A percentile compares a stretch with the other conserved stretches of the same genome.
Conservation (phyloP, 2,329 filamentous ascomycete genomes). For the Tolypocladium amazonense region DNA sequence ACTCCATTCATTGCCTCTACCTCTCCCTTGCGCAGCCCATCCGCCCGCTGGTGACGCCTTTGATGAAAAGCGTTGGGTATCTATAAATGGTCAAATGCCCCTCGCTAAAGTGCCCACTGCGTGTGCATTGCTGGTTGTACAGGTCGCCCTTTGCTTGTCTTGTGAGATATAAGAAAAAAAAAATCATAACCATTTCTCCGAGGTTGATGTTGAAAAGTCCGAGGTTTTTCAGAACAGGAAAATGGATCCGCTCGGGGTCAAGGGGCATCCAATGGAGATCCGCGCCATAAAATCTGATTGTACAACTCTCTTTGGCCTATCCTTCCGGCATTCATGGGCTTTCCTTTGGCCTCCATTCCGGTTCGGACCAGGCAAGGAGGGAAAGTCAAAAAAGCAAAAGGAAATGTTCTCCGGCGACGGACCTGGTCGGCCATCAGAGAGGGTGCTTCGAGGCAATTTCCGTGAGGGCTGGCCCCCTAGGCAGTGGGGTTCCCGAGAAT, state of each 20-base stretch:
- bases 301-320: conserved; percentile 5
- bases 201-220: neutral
- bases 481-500: conserved; percentile 57
- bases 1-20: conserved; percentile 1
- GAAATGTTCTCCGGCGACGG: neutral
- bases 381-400: conserved; percentile 7
- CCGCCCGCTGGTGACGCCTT: conserved; percentile 2
- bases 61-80: conserved; percentile 20
- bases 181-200: conserved; percentile 3
- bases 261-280: conserved; percentile 7
- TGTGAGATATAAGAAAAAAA: conserved; percentile 1
- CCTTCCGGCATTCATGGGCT: conserved; percentile 1
- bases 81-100: conserved; percentile 19
- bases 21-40: conserved; percentile 4
- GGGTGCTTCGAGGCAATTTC: conserved; percentile 3
- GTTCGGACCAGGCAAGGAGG: neutral
- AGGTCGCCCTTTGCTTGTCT: conserved; percentile 9
- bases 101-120: conserved; percentile 1
- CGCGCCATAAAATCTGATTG: conserved; percentile 2
- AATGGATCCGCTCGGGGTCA: neutral
- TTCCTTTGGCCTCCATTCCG: neutral
- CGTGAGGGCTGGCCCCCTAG: conserved; percentile 21
- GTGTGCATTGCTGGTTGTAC: conserved; percentile 8
- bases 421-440: neutral
- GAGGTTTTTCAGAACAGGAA: neutral